Conservation (phyloP, 2,329 filamentous ascomycete species). For the Cladobotryum mycophilum region DNA sequence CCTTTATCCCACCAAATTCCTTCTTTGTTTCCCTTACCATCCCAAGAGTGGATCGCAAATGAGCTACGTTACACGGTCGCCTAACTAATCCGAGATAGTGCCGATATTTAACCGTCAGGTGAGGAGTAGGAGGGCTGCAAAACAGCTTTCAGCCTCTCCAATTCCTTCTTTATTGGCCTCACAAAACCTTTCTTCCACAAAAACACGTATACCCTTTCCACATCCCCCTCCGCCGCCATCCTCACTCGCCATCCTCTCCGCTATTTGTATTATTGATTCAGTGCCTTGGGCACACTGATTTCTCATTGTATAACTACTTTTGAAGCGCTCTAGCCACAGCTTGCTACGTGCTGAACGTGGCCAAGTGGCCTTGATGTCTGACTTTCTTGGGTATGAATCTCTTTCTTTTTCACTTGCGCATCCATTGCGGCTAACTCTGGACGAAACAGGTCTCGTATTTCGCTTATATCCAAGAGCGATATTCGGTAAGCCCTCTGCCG, state of each 20-base stretch:
- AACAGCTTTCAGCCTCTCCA: constrained; percentile 24
- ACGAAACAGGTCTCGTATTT: constrained; percentile 72
- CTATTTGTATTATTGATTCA: constrained; percentile 14
- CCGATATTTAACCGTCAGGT: constrained; percentile 17
- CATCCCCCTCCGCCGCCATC: constrained; percentile 11
- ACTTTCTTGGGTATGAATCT: constrained; percentile 50
- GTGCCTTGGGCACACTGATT: constrained; percentile 14
- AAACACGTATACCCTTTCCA: constrained; percentile 15
- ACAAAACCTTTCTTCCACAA: constrained; percentile 28
- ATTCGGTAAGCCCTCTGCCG: constrained; percentile 64
- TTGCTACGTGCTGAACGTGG: constrained; percentile 38
- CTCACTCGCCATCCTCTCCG: constrained; percentile 13
- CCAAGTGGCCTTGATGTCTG: constrained; percentile 44
- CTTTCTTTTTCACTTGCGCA: neutral
- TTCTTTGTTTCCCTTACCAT: no score
- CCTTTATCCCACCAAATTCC: no score
- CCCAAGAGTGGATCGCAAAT: no score
- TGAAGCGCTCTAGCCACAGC: constrained; percentile 16
- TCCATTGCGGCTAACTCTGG: neutral
- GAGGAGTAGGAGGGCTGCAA: constrained; percentile 16
- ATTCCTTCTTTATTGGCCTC: constrained; percentile 21
- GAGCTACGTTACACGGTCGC: no score
- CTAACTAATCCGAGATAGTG: constrained; percentile 8
- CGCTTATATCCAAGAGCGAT: constrained; percentile 93
- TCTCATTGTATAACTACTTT: constrained; percentile 2